Percentiles rank a stretch among this genome's conserved stretches.
phyloP scores from a whole-genome alignment of 352 stramenopile genomes.

The Globisporangium okanoganense region DNA sequence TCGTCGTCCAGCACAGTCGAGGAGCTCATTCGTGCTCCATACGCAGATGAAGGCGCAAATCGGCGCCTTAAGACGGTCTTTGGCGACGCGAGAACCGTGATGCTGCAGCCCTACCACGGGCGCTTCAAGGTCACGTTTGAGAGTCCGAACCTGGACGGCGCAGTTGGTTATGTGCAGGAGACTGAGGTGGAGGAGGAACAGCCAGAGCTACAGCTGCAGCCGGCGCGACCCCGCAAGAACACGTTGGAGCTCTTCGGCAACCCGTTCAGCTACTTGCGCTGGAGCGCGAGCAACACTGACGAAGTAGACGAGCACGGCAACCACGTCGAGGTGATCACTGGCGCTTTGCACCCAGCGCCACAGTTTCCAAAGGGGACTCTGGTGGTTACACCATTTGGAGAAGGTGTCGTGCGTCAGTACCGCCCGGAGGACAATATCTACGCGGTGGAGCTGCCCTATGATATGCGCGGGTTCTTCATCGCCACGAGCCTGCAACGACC shows the following conservation, averaged over 20 bases:
- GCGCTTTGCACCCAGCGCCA: not conserved
- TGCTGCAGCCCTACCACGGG: constrained; percentile 46
- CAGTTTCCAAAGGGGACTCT: constrained; percentile 43
- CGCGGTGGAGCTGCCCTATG: constrained; percentile 34
- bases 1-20: constrained; percentile 8
- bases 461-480: constrained; percentile 52
- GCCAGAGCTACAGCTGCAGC: constrained; percentile 8
- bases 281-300: constrained; percentile 23
- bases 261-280: constrained; percentile 65
- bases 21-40: constrained; percentile 19
- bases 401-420: constrained; percentile 47
- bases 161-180: constrained; percentile 51
- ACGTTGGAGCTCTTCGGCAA: constrained; percentile 69
- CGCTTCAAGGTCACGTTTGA: constrained; percentile 44
- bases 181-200: constrained; percentile 35
- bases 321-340: constrained; percentile 7
- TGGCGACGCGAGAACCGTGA: constrained; percentile 42
- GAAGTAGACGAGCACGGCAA: constrained; percentile 12
- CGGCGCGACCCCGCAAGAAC: constrained; percentile 35
- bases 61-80: constrained; percentile 57
- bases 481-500: constrained; percentile 22
- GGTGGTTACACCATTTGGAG: constrained; percentile 63
- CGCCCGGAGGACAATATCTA: constrained; percentile 54
- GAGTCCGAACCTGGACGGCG: constrained; percentile 37
- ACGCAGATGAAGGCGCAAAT: constrained; percentile 38